A percentile compares a stretch with the other conserved stretches of the same genome.
phyloP scores from a whole-genome alignment of 2,329 filamentous ascomycete genomes.

The Penicillium concentricum region DNA sequence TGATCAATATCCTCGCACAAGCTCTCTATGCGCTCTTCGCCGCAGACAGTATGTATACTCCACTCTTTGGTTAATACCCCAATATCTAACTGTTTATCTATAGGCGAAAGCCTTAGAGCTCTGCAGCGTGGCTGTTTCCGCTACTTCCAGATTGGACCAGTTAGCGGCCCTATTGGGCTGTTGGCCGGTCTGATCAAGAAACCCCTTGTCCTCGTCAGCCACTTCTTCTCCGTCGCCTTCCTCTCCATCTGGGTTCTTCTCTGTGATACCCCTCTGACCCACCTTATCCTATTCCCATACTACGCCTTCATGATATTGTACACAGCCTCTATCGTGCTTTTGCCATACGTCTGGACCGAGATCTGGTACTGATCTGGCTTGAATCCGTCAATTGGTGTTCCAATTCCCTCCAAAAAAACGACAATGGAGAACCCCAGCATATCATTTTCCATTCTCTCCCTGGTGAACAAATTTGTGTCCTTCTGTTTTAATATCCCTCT shows the following conservation, averaged over 20 bases:
- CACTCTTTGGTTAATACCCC: background rate
- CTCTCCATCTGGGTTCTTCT: slow-evolving; percentile 74
- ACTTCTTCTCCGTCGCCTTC: slow-evolving; percentile 94
- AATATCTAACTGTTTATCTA: slow-evolving; percentile 5
- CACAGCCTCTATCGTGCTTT: slow-evolving; percentile 77
- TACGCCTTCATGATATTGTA: slow-evolving; percentile 70
- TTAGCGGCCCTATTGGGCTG: slow-evolving; percentile 76
- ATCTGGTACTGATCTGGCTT: slow-evolving; percentile 40
- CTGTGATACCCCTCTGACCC: slow-evolving; percentile 51
- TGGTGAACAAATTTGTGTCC: slow-evolving; percentile 2
- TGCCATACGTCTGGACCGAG: slow-evolving; percentile 77
- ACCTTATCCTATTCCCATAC: slow-evolving; percentile 63
- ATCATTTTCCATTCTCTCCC: slow-evolving; percentile 1
- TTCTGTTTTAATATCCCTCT: slow-evolving; percentile 14
- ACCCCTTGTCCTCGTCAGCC: slow-evolving; percentile 76
- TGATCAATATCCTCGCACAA: slow-evolving; percentile 97
- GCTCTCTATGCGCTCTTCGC: slow-evolving; percentile 91
- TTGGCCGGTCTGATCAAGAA: slow-evolving; percentile 77
- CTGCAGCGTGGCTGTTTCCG: slow-evolving; percentile 88
- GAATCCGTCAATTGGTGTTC: background rate
- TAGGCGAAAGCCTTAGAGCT: slow-evolving; percentile 68
- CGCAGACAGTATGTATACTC: slow-evolving; percentile 58
- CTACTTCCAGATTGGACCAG: slow-evolving; percentile 77
- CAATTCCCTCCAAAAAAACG: slow-evolving; percentile 1
- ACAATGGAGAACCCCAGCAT: background rate